Evolutionary conservation across 208 protist species (phyloP), one percentile per base, ranked within the genome.

Genomic region (Crithidia mellificae): DNA sequence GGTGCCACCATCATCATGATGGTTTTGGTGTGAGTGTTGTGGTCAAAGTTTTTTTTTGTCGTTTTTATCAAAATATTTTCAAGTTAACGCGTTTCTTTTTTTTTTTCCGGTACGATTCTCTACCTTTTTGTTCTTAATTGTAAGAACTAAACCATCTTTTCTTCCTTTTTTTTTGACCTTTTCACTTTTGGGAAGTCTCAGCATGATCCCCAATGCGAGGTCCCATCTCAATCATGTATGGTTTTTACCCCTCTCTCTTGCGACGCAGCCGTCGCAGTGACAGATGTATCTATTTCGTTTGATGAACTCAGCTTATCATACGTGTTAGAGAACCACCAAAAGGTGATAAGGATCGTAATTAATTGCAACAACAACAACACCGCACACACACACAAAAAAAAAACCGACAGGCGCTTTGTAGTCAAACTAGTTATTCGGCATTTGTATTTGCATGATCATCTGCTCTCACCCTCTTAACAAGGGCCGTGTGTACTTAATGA

Each of bases 11-110:
- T 22, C 20, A 15, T 17, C 15, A 27, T 27, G 46, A 20, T 29
- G 27, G 22, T 51, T 14, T 17, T 12, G 17, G 46, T 27, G 46
- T 51, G 5, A 29, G 20, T 51, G 17, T 5, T 17, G 46, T 51
- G 22, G 46, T 51, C 46, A 2, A 17, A 14, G 6, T 58, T 59
- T 52, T 38, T 34, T 50, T 27, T 62, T 19, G 6, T 39, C 27
- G 36, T 61, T 41, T 22, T 47, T 22, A 57, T 34, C 49, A 54
- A 54, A 50, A 50, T 50, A 50, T 50, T 50, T 30, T 54, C 25
- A n/a, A 34, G 49, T 25, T 54, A 54, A 7, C 7, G 20, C 2
- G 17, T 68, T 38, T 55, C 27, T 56, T 29, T 32, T 55, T 50
- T 34, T 51, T 46, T 27, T 14, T 32, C n/a, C 12, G 29, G 11